Base-by-base conservation (phyloP, 768 basidiomycete species). In the Amanita inopinata region DNA sequence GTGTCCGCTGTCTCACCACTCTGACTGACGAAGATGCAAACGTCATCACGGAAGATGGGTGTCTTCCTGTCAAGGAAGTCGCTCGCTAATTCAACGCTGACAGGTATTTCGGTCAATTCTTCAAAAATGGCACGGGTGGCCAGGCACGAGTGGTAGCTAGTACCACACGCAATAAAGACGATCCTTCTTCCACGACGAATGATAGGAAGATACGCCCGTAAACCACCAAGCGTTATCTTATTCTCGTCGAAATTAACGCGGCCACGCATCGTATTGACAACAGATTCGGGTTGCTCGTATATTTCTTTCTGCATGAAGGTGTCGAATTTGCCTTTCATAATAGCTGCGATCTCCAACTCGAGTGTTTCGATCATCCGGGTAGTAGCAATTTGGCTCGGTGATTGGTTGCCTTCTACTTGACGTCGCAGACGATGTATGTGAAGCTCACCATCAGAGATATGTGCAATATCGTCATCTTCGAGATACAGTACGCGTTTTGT, bases 261-360 rank as follows among this genome's bases (percentile, higher is more conserved):
- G 47, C 96, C 96, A 76, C 96, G 87, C 96, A 99, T 99, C 38
- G 96, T 99, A 76, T 99, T 99, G 65, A 98, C 91, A 49, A 98
- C 96, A 19, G 91, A 94, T 58, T 99, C 96, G 38, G 96, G 94
- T 62, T 98, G 94, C 59, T 97, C 89, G 70, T 91, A 97, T 54
- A 97, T 97, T 64, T 99, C 96, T 70, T 99, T 99, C 62, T 98
- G 94, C 96, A 99, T 99, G 69, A 99, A 99, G 59, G 94, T 93
- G 59, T 90, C 90, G 61, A 98, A 99, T 64, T 92, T 90, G 59
- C 96, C 96, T 75, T 99, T 99, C 96, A 98, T 98, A 69, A 99
- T 98, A 52, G 94, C 96, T n/a, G 94, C 94, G 34, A 99, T 78
- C 65, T 99, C 96, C 51, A 99, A 80, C 66, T 98, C 96, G 53